Evolutionary conservation across 768 basidiomycete species (phyloP), one percentile per base, ranked within the genome.

Genomic region (Leccinellum rugosiceps): DNA sequence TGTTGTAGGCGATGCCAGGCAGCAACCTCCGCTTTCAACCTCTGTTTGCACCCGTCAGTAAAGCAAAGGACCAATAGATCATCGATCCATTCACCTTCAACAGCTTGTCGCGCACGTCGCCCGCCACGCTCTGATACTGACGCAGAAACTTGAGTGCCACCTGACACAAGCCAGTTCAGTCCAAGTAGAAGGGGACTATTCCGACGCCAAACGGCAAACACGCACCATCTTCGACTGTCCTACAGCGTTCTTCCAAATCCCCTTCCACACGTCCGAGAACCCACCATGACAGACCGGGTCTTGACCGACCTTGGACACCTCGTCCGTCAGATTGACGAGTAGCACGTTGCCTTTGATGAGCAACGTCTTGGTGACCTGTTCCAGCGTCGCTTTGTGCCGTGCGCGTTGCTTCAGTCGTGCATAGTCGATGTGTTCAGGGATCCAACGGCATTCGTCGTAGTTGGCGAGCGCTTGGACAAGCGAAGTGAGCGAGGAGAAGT

Each of bases 201-300:
- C 45, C 19, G 6, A 26, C 7, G 11, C 17, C 23, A 3, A 14
- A 21, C 4, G 17, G 4, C 7, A 41, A 23, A 25, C 6, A 55
- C 60, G 19, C 44, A 74, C 72, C 61, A 50, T 50, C 28, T 25
- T 59, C 19, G 63, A 60, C 23, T 74, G 63, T 72, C 79, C 64
- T 74, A 74, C 15, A n/a, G 76, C 69, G 57, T 80, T 81, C 58
- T 73, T 76, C 83, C 83, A 84, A 5, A 66, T 59, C 0, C 81
- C 84, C 66, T 82, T 81, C 83, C 83, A 85, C 5, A 85, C 81
- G 64, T 85, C 84, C 30, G 82, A 78, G 55, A 85, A 86, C 6
- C 80, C 77, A 1, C 84, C 84, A 67, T 80, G 77, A 26, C 74
- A 80, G 34, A 82, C 76, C 0, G 83, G 75, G 57, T 76, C 70